phyloP scores from a whole-genome alignment of 371 early-diverging fungal species.

The Batrachochytrium dendrobatidis region DNA sequence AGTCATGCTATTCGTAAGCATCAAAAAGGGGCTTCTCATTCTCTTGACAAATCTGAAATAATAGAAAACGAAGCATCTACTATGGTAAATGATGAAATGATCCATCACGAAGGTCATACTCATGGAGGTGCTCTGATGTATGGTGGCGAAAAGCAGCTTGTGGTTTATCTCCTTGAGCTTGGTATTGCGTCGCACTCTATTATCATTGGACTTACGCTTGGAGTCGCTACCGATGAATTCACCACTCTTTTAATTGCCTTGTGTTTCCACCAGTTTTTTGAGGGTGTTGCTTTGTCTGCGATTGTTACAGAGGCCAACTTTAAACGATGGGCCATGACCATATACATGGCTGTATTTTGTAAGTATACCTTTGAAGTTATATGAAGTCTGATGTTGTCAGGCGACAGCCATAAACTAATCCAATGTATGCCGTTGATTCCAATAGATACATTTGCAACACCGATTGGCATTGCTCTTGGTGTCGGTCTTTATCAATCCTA shows the following conservation, averaged over 20 bases:
- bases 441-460: constrained; percentile 59
- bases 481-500: constrained; percentile 55
- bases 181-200: constrained; percentile 84
- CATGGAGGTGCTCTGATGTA: neutral
- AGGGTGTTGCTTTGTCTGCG: constrained; percentile 77
- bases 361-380: constrained; percentile 4
- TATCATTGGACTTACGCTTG: constrained; percentile 76
- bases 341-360: constrained; percentile 36
- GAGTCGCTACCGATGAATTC: constrained; percentile 60
- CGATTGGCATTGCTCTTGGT: constrained; percentile 71
- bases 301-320: constrained; percentile 50
- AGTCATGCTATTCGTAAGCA: neutral
- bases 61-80: neutral
- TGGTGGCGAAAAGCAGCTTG: constrained; percentile 1
- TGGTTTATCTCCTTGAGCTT: constrained; percentile 65
- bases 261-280: constrained; percentile 86
- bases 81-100: constrained; percentile 1
- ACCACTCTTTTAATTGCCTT: constrained; percentile 68
- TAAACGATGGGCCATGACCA: constrained; percentile 16
- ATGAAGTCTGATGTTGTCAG: neutral
- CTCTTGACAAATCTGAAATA: neutral
- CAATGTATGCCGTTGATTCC: constrained; percentile 37
- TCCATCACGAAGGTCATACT: neutral
- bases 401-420: neutral
- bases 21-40: neutral